A percentile compares a stretch with the other conserved stretches of the same genome.
Evolutionary conservation across 2,329 filamentous ascomycete genomes (phyloP).

Genomic region (Aspergillus brunneoviolaceus): DNA sequence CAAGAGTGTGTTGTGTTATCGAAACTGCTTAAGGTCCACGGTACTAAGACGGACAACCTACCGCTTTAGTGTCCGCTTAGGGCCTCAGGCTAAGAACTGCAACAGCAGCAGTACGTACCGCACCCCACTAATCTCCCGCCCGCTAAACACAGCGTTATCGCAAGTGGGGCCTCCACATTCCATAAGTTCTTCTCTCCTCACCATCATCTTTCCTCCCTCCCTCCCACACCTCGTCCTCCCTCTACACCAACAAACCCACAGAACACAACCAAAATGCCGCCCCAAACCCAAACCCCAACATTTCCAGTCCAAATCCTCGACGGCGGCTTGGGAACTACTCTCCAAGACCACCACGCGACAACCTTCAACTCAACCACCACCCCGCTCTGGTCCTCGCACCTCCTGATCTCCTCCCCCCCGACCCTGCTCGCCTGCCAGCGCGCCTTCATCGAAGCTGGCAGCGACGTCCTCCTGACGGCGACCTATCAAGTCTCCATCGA

Average conservation of each 20-base stretch:
- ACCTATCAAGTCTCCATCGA: constrained; percentile 65
- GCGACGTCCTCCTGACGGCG: constrained; percentile 64
- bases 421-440: constrained; percentile 57
- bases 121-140: too few relatives aligned
- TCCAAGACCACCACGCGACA: constrained; percentile 57
- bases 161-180: too few relatives aligned
- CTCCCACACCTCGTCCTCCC: constrained; percentile 19
- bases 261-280: background rate
- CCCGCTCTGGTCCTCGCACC: constrained; percentile 68
- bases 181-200: too few relatives aligned
- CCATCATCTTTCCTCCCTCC: constrained; percentile 1
- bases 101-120: too few relatives aligned
- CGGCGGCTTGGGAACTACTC: constrained; percentile 66
- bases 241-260: background rate
- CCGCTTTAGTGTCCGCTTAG: too few relatives aligned
- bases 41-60: too few relatives aligned
- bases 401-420: constrained; percentile 56
- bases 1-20: too few relatives aligned
- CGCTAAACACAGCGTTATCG: too few relatives aligned
- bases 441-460: constrained; percentile 56
- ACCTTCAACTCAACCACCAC: constrained; percentile 49
- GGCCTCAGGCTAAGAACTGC: too few relatives aligned
- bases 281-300: background rate
- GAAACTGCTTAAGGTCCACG: too few relatives aligned
- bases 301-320: constrained; percentile 54